A percentile compares a stretch with the other conserved stretches of the same genome.
Evolutionary conservation across 2,329 filamentous ascomycete species (phyloP).

Genomic region (Fusarium zealandicum): DNA sequence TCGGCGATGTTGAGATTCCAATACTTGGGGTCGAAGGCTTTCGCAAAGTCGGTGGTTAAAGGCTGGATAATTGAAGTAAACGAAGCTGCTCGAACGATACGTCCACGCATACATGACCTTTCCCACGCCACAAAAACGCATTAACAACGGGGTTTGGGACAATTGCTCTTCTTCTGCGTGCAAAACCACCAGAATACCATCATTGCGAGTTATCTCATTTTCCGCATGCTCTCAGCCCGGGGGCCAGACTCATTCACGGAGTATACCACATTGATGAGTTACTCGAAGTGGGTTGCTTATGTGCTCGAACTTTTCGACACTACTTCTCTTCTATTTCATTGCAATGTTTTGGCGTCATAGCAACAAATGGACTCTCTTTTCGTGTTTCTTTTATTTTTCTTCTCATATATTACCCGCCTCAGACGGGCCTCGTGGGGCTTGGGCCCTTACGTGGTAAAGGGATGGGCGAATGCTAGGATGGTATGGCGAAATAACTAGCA

Average conservation of each 20-base stretch:
- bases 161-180: slow-evolving; percentile 28
- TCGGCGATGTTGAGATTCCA: slow-evolving; percentile 70
- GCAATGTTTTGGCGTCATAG: slow-evolving; percentile 35
- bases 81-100: slow-evolving; percentile 2
- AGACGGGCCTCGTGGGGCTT: slow-evolving; percentile 8
- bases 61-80: slow-evolving; percentile 1
- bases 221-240: slow-evolving; percentile 19
- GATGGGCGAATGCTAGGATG: slow-evolving; percentile 10
- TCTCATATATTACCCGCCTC: slow-evolving; percentile 15
- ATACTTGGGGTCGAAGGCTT: slow-evolving; percentile 53
- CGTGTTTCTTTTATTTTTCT: slow-evolving; percentile 10
- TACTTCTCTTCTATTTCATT: slow-evolving; percentile 16
- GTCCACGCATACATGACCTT: slow-evolving; percentile 6
- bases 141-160: slow-evolving; percentile 15
- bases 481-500: slow-evolving; percentile 22
- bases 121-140: not conserved
- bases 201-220: slow-evolving; percentile 23
- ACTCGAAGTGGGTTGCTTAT: slow-evolving; percentile 22
- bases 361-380: slow-evolving; percentile 19
- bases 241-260: slow-evolving; percentile 6
- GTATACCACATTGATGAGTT: slow-evolving; percentile 21
- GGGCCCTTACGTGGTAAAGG: slow-evolving; percentile 3
- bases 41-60: slow-evolving; percentile 46
- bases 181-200: slow-evolving; percentile 24
- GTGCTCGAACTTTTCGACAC: slow-evolving; percentile 28